These are phyloP conservation scores for Phaeomoniella chlamydospora DNA, from an alignment of 2,329 filamentous ascomycete species.

Conservation along the genomic window DNA sequence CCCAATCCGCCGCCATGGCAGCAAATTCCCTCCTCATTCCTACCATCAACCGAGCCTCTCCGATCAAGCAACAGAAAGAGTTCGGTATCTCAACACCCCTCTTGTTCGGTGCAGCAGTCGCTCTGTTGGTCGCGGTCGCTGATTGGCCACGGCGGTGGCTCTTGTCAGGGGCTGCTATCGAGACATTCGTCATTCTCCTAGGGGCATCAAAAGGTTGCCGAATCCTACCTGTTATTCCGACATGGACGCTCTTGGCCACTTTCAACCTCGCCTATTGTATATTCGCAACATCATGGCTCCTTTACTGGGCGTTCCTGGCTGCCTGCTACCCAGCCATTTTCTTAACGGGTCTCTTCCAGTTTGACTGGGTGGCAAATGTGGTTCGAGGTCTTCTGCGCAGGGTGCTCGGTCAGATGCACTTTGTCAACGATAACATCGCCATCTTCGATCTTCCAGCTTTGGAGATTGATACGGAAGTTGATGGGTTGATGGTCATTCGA, in stretches of 20 bases:
- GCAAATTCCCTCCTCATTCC: background rate
- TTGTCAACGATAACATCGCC: conserved; percentile 36
- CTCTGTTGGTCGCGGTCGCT: conserved; percentile 10
- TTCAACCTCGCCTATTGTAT: conserved; percentile 33
- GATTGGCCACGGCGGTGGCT: conserved; percentile 21
- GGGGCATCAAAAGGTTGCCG: conserved; percentile 19
- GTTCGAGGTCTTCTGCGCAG: conserved; percentile 20
- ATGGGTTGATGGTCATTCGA: conserved; percentile 37
- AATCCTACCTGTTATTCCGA: conserved; percentile 26
- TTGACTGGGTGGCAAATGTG: conserved; percentile 21
- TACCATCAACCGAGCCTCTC: background rate
- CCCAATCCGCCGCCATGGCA: background rate
- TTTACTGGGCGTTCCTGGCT: conserved; percentile 27
- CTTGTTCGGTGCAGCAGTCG: background rate
- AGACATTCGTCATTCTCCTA: conserved; percentile 20
- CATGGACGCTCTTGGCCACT: conserved; percentile 32
- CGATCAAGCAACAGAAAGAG: background rate
- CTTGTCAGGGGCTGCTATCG: conserved; percentile 24
- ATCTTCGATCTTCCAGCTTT: conserved; percentile 35
- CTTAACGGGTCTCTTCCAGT: conserved; percentile 32
- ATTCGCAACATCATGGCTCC: conserved; percentile 36
- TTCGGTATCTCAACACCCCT: background rate
- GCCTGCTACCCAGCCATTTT: conserved; percentile 27
- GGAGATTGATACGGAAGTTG: conserved; percentile 39
- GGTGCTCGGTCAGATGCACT: conserved; percentile 29